Evolutionary conservation across 2,329 filamentous ascomycete species (phyloP), one percentile per base, ranked within the genome.

Genomic region (Endocalyx cinctus): DNA sequence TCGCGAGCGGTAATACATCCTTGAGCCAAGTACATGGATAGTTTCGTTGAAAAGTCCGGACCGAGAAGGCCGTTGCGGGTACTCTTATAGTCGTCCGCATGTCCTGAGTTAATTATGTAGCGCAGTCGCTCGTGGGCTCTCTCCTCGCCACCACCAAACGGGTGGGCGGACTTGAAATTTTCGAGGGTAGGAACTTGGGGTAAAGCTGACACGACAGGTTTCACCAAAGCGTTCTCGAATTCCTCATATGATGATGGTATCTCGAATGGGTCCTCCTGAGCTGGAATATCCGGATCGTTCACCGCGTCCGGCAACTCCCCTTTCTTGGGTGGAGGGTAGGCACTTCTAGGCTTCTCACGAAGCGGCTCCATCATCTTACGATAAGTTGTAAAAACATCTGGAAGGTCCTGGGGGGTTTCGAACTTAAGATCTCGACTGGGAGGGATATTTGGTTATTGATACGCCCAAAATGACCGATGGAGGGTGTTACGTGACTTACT

Each of bases 301-400:
- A 82, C 77, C 2, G 80, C 59, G 0, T 73, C 64, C 2, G 80
- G 82, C 5, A 92, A 58, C 2, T 61, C 57, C 2, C 54, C 54
- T 15, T 64, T 61, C 2, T 57, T 48, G 0, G 81, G 81, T 2
- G 59, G 62, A 1, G 79, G 68, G 2, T 84, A 53, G 1, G 68
- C 54, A 2, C 64, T 53, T 25, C 84, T 72, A 4, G 85, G 84
- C 10, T 73, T 74, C 25, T 77, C 66, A 26, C 81, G 72, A 3
- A 89, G 63, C 1, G 84, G 84, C 43, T 88, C 84, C 33, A 86
- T 72, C 3, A 70, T 73, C 57, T 87, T 88, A 6, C 83, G 74
- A 47, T 83, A 90, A 0, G 72, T 72, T 0, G 85, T 88, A 52
- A 87, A 90, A 2, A 89, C 69, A 47, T 88, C 82, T 3, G 83